Evolutionary conservation across 768 basidiomycete species (phyloP), one percentile per base, ranked within the genome.

Genomic region (Dioszegia aurantiaca): DNA sequence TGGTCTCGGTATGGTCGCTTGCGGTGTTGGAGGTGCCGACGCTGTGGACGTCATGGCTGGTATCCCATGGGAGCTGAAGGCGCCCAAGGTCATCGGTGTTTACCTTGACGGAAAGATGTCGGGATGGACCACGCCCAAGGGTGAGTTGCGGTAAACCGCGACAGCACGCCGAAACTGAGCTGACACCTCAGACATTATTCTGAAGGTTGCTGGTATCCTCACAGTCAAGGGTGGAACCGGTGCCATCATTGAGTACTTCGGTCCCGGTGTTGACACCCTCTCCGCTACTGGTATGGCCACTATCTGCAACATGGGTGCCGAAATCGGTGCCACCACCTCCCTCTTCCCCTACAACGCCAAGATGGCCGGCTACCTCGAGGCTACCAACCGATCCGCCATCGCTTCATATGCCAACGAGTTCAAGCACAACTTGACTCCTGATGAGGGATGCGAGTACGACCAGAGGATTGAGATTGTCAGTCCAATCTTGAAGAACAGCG

Each of bases 221-320:
- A 97, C 94, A 14, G 94, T 99, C 82, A 97, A 98, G 84, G 94
- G 94, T 73, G 94, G 94, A 71, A 99, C 94, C 69, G 94, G 94
- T 67, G 92, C 94, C 56, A 97, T 99, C 70, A 90, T 99, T 67
- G 94, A 99, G 77, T 99, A 99, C 82, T 86, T 82, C 67, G 94
- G 94, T 64, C 79, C 91, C 72, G 94, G 94, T 82, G 88, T 98
- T 62, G 88, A 94, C 74, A 90, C 90, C 31, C 84, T 99, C 60
- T 95, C 92, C 46, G 90, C 88, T 84, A 99, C 94, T 46, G 94
- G 94, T 79, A 95, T 98, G 93, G 94, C 90, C 52, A 98, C 94
- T 21, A 94, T 99, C 72, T 97, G 94, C 79, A 99, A 97, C 85
- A 99, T 98, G 94, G 94, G 94, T 82, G 94, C 94, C 68, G 94